Percentiles rank a stretch among this genome's conserved stretches.
Evolutionary conservation across 345 rosid species (phyloP).

Genomic region (Euphorbia pulcherrima): DNA sequence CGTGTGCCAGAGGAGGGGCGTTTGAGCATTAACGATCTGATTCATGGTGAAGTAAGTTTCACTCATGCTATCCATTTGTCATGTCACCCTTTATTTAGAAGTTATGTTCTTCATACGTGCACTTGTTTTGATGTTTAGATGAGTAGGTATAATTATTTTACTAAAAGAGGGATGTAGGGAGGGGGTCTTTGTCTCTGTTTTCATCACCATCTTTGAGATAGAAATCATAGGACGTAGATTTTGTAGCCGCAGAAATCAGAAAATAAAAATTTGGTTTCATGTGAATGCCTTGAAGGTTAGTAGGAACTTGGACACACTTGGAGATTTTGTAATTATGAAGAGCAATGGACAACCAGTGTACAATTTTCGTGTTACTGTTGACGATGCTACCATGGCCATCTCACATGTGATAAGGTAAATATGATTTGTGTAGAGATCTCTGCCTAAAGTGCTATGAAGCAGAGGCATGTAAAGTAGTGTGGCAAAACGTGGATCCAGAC

Average conservation of each 20-base stretch:
- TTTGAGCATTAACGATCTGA: slow-evolving; percentile 75
- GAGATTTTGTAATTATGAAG: slow-evolving; percentile 89
- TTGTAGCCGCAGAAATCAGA: background rate
- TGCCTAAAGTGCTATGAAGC: no score
- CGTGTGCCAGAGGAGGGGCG: slow-evolving; percentile 76
- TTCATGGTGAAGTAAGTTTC: slow-evolving; percentile 76
- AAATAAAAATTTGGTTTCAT: slow-evolving; percentile 33
- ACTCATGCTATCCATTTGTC: background rate
- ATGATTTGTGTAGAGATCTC: slow-evolving; percentile 8
- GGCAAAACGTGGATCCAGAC: no score
- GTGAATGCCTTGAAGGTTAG: slow-evolving; percentile 74
- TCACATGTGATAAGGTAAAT: slow-evolving; percentile 85
- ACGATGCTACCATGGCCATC: slow-evolving; percentile 19
- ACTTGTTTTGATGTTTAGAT: background rate
- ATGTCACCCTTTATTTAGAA: no score
- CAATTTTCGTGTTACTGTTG: slow-evolving; percentile 54
- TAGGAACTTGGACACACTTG: slow-evolving; percentile 90
- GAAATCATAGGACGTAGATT: no score
- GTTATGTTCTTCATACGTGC: no score
- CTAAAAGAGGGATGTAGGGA: background rate
- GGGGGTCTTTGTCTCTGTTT: background rate
- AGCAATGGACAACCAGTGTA: slow-evolving; percentile 95
- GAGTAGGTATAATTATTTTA: background rate
- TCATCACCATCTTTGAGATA: no score
- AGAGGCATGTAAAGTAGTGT: no score